Base-by-base conservation (phyloP, 805 yeast species). In the Cyberlindnera maritima region DNA sequence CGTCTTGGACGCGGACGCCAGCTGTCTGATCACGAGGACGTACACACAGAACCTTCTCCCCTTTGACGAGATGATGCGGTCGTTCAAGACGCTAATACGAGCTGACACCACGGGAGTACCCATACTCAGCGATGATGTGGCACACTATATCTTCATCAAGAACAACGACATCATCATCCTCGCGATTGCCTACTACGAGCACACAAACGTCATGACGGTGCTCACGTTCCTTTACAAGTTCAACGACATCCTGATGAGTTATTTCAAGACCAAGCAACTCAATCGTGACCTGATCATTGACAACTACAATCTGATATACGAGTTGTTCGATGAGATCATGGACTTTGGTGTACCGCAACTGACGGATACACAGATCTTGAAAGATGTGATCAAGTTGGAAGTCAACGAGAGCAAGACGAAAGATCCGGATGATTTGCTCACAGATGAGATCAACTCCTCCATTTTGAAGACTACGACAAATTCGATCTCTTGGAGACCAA, bases 401-500 rank as follows among this genome's bases (percentile, higher is more conserved):
- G 66, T 73, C 36, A 49, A 49, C 13, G 41, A 48, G 28, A 47
- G 46, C 18, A 39, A 39, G 8, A 48, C 33, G n/a, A 25, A 34
- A 11, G 35, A 36, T 13, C 19, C 41, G 13, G 47, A 36, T 4
- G 50, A 45, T 14, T 26, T 39, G 9, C 41, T 34, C n/a, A 32
- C 41, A 14, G 42, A 45, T 11, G 57, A 53, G 29, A 72, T 85
- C 50, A 86, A 86, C 59, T 79, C 88, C 29, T 77, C 88, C 36
- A 81, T 92, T 14, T 76, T 90, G 3, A 77, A 90, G 53, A 83
- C 95, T 0, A 78, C 90, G 15, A 85, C 90, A 11, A 84, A 81
- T 58, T 79, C 86, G 12, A 81, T 91, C 4, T 83, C 92, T 20
- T 91, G 97, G 97, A 79, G 98, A 64, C 87, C 92, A 35, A 94